These are phyloP conservation scores for Xylaria multiplex DNA, from an alignment of 2,329 filamentous ascomycete genomes.

Conservation along the genomic window DNA sequence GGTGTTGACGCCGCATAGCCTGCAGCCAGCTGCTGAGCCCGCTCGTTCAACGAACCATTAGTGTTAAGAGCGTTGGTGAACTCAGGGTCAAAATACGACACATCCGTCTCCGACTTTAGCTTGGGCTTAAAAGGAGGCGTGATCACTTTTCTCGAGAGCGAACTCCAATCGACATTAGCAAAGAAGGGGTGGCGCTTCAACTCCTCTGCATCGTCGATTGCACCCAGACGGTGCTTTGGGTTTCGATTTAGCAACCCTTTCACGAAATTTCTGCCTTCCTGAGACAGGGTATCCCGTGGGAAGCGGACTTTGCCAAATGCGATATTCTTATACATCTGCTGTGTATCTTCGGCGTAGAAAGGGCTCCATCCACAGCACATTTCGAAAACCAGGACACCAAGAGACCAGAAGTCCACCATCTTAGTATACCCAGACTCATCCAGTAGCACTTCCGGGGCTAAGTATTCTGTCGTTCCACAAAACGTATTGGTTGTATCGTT, in stretches of 20 bases:
- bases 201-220: slow-evolving; percentile 90
- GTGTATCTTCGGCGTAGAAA: slow-evolving; percentile 98
- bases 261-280: slow-evolving; percentile 96
- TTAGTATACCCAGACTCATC: slow-evolving; percentile 99
- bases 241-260: slow-evolving; percentile 98
- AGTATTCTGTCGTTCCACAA: slow-evolving; percentile 96
- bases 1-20: slow-evolving; percentile 92
- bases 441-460: slow-evolving; percentile 92
- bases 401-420: slow-evolving; percentile 99
- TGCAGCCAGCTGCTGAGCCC: slow-evolving; percentile 84
- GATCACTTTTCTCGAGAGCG: slow-evolving; percentile 87
- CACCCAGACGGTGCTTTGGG: slow-evolving; percentile 92
- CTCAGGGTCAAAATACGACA: slow-evolving; percentile 98
- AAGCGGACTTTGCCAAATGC: slow-evolving; percentile 98
- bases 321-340: slow-evolving; percentile 99
- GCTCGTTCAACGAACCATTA: slow-evolving; percentile 87
- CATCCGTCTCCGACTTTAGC: slow-evolving; percentile 93
- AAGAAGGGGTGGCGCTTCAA: slow-evolving; percentile 96
- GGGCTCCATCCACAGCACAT: slow-evolving; percentile 99
- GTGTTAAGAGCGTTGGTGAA: slow-evolving; percentile 95
- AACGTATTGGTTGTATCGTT: slow-evolving; percentile 99
- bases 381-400: slow-evolving; percentile 96
- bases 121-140: slow-evolving; percentile 98
- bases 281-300: slow-evolving; percentile 90
- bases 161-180: slow-evolving; percentile 90